These are phyloP conservation scores for Garcia nutans DNA, from an alignment of 345 rosid genomes.

Conservation along the genomic window DNA sequence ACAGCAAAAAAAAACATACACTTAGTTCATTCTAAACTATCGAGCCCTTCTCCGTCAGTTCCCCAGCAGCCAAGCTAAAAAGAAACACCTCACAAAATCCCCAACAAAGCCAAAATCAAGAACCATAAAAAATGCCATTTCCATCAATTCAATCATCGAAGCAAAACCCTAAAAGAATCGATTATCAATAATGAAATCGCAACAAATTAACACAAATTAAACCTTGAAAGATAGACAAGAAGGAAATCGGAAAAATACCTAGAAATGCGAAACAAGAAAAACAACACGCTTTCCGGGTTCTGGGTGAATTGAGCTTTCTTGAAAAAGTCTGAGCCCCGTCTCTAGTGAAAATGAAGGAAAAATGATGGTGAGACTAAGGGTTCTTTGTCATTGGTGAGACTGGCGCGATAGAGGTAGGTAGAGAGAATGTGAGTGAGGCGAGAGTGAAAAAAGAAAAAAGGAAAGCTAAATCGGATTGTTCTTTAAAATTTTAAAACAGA, in stretches of 20 bases:
- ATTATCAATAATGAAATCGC: not conserved
- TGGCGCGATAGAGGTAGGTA: too few relatives aligned
- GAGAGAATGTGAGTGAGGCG: too few relatives aligned
- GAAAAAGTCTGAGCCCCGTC: conserved; percentile 3
- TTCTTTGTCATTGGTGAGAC: too few relatives aligned
- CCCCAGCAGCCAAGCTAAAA: not conserved
- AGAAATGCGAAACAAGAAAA: conserved; percentile 2
- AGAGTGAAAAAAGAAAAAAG: too few relatives aligned
- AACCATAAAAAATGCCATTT: not conserved
- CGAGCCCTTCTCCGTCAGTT: not conserved
- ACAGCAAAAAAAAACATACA: not conserved
- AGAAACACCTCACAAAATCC: not conserved
- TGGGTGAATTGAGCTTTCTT: not conserved
- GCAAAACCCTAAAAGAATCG: conserved; percentile 6
- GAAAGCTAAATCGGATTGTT: too few relatives aligned
- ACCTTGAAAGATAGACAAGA: not conserved
- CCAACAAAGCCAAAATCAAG: not conserved
- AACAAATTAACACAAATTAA: not conserved
- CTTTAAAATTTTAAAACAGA: too few relatives aligned
- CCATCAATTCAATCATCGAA: not conserved
- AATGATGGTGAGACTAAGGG: too few relatives aligned
- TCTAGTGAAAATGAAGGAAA: not conserved
- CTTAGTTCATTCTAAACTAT: not conserved
- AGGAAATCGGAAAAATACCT: conserved; percentile 2
- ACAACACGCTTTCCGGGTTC: not conserved